phyloP scores from a whole-genome alignment of 441 rosid genomes.

The Pelargonium myrrhifolium region DNA sequence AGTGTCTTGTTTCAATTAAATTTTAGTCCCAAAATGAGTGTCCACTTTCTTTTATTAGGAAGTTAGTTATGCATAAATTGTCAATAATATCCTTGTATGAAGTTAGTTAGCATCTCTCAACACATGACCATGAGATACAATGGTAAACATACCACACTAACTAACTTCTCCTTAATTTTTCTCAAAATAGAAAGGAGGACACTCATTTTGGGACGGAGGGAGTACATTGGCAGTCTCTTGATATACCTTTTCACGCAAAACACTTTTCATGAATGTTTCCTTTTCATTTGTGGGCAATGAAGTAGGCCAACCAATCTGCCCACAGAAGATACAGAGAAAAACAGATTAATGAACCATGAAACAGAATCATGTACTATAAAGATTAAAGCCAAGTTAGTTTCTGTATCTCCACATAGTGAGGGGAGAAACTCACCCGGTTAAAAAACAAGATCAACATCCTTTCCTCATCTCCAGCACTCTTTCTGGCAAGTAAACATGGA shows the following conservation, averaged over 20 bases:
- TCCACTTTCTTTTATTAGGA: too few relatives aligned
- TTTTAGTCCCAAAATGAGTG: too few relatives aligned
- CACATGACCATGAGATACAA: too few relatives aligned
- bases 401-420: conserved; percentile 11
- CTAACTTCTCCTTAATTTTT: too few relatives aligned
- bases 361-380: conserved; percentile 3
- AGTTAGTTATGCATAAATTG: too few relatives aligned
- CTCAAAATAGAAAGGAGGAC: too few relatives aligned
- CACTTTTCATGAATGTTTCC: conserved; percentile 52
- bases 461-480: conserved; percentile 79
- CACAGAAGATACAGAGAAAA: conserved; percentile 9
- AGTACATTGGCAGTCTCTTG: not conserved
- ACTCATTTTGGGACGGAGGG: too few relatives aligned
- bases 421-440: conserved; percentile 45
- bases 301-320: conserved; percentile 95
- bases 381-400: not conserved
- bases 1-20: too few relatives aligned
- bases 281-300: conserved; percentile 86
- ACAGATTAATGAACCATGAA: conserved; percentile 14
- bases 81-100: too few relatives aligned
- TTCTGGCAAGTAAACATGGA: conserved; percentile 39
- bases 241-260: conserved; percentile 67
- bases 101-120: too few relatives aligned
- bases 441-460: conserved; percentile 73
- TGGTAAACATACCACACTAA: too few relatives aligned